Conservation (phyloP, 768 basidiomycete genomes). For the Naganishia onofrii region DNA sequence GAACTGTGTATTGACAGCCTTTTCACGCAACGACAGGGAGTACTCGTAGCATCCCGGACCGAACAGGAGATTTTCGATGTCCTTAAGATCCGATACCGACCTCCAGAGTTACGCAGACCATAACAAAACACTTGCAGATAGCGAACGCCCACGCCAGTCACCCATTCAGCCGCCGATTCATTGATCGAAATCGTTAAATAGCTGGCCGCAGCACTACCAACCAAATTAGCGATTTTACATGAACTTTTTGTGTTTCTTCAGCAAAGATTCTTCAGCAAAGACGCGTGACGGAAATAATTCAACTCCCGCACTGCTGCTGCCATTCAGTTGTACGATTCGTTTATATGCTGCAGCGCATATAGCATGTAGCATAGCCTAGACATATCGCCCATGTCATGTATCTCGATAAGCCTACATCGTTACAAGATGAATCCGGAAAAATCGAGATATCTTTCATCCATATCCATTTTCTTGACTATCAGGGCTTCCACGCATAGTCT, state of each 20-base stretch:
- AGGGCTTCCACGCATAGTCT: slow-evolving; percentile 50
- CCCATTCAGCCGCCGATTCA: no score
- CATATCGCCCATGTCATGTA: neutral
- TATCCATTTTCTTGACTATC: slow-evolving; percentile 43
- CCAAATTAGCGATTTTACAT: no score
- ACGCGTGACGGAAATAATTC: no score
- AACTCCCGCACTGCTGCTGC: no score
- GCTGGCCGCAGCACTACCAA: no score
- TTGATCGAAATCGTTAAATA: no score
- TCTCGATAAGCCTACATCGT: neutral
- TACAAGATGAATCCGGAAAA: slow-evolving; percentile 23
- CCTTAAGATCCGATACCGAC: slow-evolving; percentile 56
- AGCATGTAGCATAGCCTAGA: no score
- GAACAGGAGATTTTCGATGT: slow-evolving; percentile 82
- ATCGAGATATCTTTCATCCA: slow-evolving; percentile 30
- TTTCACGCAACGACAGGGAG: slow-evolving; percentile 56
- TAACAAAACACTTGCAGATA: neutral
- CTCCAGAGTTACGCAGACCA: slow-evolving; percentile 27
- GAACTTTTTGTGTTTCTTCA: no score
- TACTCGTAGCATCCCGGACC: slow-evolving; percentile 72
- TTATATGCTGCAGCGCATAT: neutral
- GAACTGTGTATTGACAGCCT: neutral
- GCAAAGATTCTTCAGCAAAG: no score
- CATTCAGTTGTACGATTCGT: neutral
- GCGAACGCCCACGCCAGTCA: no score